Percentiles rank a stretch among this genome's conserved stretches.
Evolutionary conservation across 495 filamentous ascomycete species (phyloP).

Genomic region (Talaromyces nanjingensis): DNA sequence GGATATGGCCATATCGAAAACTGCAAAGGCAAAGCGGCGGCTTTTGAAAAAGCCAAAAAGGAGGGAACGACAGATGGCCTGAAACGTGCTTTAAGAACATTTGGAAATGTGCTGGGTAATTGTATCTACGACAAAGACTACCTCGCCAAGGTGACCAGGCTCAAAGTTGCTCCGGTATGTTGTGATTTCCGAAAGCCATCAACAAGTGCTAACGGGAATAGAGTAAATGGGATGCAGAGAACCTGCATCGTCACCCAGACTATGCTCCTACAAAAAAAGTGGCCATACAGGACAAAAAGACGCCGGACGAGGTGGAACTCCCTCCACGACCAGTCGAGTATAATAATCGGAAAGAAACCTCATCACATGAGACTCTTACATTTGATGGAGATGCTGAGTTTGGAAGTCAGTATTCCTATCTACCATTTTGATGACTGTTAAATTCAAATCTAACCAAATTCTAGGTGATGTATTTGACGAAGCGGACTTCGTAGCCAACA

Average conservation of each 20-base stretch:
- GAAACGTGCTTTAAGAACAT: constrained; percentile 83
- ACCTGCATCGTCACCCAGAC: constrained; percentile 75
- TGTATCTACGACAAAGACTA: constrained; percentile 98
- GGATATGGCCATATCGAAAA: constrained; percentile 96
- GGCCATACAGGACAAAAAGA: constrained; percentile 28
- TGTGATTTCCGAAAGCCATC: background rate
- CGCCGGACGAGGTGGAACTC: constrained; percentile 31
- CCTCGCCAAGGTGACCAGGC: constrained; percentile 70
- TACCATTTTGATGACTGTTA: background rate
- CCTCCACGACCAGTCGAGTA: constrained; percentile 25
- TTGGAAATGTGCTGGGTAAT: constrained; percentile 94
- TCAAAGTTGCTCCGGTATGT: constrained; percentile 60
- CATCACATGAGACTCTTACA: constrained; percentile 6
- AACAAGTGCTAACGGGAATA: constrained; percentile 18
- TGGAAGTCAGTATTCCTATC: constrained; percentile 47
- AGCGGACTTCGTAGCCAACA: constrained; percentile 58
- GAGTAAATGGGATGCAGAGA: constrained; percentile 62
- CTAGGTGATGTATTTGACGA: constrained; percentile 62
- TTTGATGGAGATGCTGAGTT: constrained; percentile 50
- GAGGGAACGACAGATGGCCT: constrained; percentile 92
- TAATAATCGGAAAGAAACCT: constrained; percentile 7
- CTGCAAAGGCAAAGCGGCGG: constrained; percentile 84
- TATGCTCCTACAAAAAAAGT: constrained; percentile 60
- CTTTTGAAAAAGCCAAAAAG: constrained; percentile 97
- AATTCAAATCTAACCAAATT: constrained; percentile 20